Percentiles rank a stretch among this genome's conserved stretches.
These are phyloP conservation scores for Blastobotrys persicus DNA, from an alignment of 1,139 yeast species.

Conservation along the genomic window DNA sequence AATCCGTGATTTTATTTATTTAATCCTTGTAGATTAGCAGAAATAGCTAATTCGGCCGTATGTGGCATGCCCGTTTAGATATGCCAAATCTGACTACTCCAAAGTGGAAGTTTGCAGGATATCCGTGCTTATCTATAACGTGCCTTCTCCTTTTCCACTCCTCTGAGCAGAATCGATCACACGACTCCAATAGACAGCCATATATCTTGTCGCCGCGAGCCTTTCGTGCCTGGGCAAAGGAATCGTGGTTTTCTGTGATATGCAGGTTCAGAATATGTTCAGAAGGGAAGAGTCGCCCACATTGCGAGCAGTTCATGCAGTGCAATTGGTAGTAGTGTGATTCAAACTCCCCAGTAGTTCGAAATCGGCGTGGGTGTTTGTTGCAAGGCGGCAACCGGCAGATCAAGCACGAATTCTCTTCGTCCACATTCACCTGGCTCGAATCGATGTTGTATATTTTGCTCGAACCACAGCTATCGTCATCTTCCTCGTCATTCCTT, in stretches of 20 bases:
- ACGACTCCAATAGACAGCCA: slow-evolving; percentile 44
- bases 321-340: slow-evolving; percentile 27
- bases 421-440: background rate
- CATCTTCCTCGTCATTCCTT: slow-evolving; percentile 3
- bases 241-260: slow-evolving; percentile 54
- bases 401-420: background rate
- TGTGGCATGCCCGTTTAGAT: background rate
- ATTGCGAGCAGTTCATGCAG: slow-evolving; percentile 41
- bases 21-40: background rate
- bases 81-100: slow-evolving; percentile 19
- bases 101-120: slow-evolving; percentile 39
- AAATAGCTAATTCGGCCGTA: background rate
- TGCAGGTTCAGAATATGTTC: slow-evolving; percentile 47
- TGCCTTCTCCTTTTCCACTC: slow-evolving; percentile 47
- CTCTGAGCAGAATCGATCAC: slow-evolving; percentile 40
- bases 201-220: slow-evolving; percentile 46
- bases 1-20: background rate
- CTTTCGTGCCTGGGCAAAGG: slow-evolving; percentile 41
- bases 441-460: slow-evolving; percentile 6
- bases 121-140: slow-evolving; percentile 50
- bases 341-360: slow-evolving; percentile 23
- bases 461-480: background rate
- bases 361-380: slow-evolving; percentile 14
- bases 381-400: slow-evolving; percentile 23
- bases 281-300: slow-evolving; percentile 46